A percentile compares a stretch with the other conserved stretches of the same genome.
phyloP scores from a whole-genome alignment of 2,329 filamentous ascomycete species.

The Neoascochyta sp. region DNA sequence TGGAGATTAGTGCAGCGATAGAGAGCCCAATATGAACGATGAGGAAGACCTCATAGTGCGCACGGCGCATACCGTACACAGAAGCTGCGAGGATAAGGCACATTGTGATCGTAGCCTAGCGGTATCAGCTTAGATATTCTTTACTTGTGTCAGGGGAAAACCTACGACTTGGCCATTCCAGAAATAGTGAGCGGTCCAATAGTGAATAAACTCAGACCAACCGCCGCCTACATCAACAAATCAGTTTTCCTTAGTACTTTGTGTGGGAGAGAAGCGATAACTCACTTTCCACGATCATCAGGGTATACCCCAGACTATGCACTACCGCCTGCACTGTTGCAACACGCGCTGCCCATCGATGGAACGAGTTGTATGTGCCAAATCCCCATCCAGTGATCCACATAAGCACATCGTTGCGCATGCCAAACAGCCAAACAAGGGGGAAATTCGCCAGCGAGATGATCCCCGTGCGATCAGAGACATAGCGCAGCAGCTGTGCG shows the following conservation, averaged over 20 bases:
- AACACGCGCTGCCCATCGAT: slow-evolving; percentile 63
- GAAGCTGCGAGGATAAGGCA: slow-evolving; percentile 47
- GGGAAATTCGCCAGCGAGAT: slow-evolving; percentile 63
- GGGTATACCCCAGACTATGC: slow-evolving; percentile 59
- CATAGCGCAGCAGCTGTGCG: slow-evolving; percentile 51
- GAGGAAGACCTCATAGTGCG: slow-evolving; percentile 47
- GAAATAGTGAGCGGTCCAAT: slow-evolving; percentile 48
- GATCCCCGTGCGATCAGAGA: slow-evolving; percentile 62
- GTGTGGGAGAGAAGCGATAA: background rate
- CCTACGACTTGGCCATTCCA: slow-evolving; percentile 49
- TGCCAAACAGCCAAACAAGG: slow-evolving; percentile 63
- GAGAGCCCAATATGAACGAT: slow-evolving; percentile 42
- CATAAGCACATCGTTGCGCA: slow-evolving; percentile 63
- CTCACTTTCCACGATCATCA: slow-evolving; percentile 40
- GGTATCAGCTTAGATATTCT: no score
- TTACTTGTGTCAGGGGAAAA: no score
- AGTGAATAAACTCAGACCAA: slow-evolving; percentile 38
- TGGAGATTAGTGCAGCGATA: slow-evolving; percentile 46
- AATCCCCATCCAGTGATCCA: slow-evolving; percentile 69
- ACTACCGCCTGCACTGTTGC: slow-evolving; percentile 60
- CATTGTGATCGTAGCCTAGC: slow-evolving; percentile 42
- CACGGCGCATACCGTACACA: slow-evolving; percentile 50
- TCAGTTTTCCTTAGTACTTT: background rate
- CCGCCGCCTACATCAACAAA: slow-evolving; percentile 19
- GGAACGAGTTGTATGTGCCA: slow-evolving; percentile 63